Evolutionary conservation across 176 grass and related monocot genomes (phyloP), one percentile per base, ranked within the genome.

Genomic region (Poa pratensis): DNA sequence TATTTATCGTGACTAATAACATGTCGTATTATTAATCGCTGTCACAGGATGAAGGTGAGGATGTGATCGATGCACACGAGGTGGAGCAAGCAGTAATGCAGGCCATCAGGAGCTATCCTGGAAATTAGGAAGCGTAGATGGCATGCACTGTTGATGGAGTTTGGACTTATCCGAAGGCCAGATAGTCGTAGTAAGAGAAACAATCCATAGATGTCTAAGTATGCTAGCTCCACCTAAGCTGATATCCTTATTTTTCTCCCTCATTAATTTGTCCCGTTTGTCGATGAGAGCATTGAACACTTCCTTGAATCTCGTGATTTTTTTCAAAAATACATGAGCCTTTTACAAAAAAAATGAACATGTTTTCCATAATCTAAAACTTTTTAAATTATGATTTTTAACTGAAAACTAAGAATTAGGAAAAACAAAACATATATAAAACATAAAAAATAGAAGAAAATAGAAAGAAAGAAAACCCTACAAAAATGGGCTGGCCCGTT

Each of bases 31-130:
- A 14, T 75, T 26, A 49, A 16, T 24, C 60, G 11, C 28, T 26
- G 45, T 28, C 75, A 32, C 74, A 90, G 59, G 62, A 86, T 37
- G 86, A 83, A 86, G n/a, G 39, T 42, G 83, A 59, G 57, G 65
- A 10, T 42, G 22, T 62, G 32, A 55, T 94, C 18, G 73, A 90
- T 27, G 82, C 80, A 3, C 61, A 63, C 60, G 81, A 78, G 0
- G 87, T 92, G 83, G 80, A 90, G 32, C 35, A 92, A 88, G 93
- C 93, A 5, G 93, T 94, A 9, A 23, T 90, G 64, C 90, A 88
- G 65, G 87, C 90, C 23, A 94, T 92, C 77, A 83, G 42, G 80
- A 94, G 62, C 23, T 92, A 63, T 73, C 72, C 81, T 55, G 72
- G 40, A 88, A 91, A 76, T 18, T 59, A 79, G 43, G 24, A 16